phyloP scores from a whole-genome alignment of 352 stramenopile species.

The Pythium aquatile region DNA sequence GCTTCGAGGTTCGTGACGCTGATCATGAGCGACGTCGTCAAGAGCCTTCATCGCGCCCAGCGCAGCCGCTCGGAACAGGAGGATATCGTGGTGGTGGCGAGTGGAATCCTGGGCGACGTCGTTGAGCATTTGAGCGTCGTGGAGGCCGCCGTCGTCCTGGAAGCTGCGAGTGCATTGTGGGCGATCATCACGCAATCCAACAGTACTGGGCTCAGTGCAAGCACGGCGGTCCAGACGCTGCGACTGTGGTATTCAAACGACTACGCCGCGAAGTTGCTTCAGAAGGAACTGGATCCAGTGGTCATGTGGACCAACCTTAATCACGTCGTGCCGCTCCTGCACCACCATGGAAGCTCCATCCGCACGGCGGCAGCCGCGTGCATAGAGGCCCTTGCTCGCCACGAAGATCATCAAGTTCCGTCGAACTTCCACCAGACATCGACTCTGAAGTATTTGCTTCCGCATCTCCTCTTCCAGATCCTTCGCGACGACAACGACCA shows the following conservation, averaged over 20 bases:
- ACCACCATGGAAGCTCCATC: constrained; percentile 49
- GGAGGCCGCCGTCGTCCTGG: constrained; percentile 17
- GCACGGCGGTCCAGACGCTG: constrained; percentile 20
- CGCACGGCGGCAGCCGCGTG: constrained; percentile 46
- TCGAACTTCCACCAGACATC: neutral
- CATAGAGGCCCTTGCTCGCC: constrained; percentile 29
- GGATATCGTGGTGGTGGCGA: constrained; percentile 63
- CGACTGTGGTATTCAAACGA: constrained; percentile 15
- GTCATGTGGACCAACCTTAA: constrained; percentile 18
- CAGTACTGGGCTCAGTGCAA: constrained; percentile 15
- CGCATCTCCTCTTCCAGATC: constrained; percentile 66
- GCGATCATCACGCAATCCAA: constrained; percentile 8
- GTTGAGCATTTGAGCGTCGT: constrained; percentile 31
- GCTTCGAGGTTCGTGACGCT: constrained; percentile 43
- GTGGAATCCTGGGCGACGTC: constrained; percentile 54
- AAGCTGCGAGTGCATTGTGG: constrained; percentile 45
- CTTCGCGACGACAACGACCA: constrained; percentile 41
- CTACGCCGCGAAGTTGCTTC: constrained; percentile 13
- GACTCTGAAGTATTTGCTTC: constrained; percentile 31
- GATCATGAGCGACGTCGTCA: constrained; percentile 55
- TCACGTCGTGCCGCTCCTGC: constrained; percentile 45
- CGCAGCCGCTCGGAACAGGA: constrained; percentile 39
- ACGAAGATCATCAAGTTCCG: neutral
- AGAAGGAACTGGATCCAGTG: neutral
- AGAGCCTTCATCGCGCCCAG: constrained; percentile 27